Conservation (phyloP, 306 rosid species). For the Pachyrhizus erosus region DNA sequence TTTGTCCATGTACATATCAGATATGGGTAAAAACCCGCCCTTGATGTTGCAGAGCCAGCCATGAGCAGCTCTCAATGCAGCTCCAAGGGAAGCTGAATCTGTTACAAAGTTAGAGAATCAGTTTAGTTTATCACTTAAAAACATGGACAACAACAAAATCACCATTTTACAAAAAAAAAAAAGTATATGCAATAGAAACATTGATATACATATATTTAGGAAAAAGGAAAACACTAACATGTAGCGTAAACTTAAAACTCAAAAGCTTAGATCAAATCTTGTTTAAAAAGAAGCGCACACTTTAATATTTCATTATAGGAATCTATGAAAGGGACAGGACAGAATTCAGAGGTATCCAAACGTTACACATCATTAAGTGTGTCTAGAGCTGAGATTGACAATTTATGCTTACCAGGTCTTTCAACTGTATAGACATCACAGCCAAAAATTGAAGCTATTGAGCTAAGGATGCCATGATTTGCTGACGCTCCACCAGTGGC, state of each 20-base stretch:
- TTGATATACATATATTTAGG: not conserved
- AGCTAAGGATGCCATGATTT: slow-evolving; percentile 70
- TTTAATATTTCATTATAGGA: slow-evolving; percentile 12
- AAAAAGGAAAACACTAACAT: not conserved
- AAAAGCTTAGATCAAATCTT: not conserved
- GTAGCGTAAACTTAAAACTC: not conserved
- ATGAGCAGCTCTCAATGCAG: slow-evolving; percentile 96
- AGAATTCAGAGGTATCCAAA: not conserved
- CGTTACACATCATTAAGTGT: not conserved
- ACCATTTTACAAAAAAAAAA: not conserved
- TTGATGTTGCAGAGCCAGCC: slow-evolving; percentile 81
- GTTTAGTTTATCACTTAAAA: not conserved
- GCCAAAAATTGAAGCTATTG: slow-evolving; percentile 87
- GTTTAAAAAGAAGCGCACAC: not conserved
- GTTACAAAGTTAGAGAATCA: slow-evolving; percentile 39
- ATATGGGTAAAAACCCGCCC: slow-evolving; percentile 75
- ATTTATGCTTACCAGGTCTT: slow-evolving; percentile 72
- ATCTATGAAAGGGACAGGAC: not conserved
- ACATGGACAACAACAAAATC: slow-evolving; percentile 7
- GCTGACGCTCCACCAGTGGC: slow-evolving; percentile 99
- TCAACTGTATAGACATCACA: slow-evolving; percentile 90
- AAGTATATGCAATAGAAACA: not conserved
- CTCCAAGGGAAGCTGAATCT: slow-evolving; percentile 99
- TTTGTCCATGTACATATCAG: slow-evolving; percentile 70
- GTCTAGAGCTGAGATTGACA: not conserved